These are phyloP conservation scores for Lasiosphaeriaceae sp. DNA, from an alignment of 495 filamentous ascomycete genomes.

Conservation along the genomic window DNA sequence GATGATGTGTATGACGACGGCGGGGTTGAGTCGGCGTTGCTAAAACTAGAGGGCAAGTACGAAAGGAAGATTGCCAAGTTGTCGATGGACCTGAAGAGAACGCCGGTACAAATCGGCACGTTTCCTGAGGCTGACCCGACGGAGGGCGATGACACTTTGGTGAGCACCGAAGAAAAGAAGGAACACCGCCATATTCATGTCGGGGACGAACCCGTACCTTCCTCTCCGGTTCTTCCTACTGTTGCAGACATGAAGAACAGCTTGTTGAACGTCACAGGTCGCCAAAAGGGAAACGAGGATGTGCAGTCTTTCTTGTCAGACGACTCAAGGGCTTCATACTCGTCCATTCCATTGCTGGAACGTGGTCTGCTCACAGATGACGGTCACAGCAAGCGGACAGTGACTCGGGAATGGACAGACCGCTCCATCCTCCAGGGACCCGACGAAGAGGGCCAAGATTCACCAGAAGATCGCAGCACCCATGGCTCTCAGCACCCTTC, in stretches of 20 bases:
- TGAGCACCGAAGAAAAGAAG: conserved; percentile 38
- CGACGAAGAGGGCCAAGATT: conserved; percentile 20
- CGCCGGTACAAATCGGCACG: conserved; percentile 12
- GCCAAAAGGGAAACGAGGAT: conserved; percentile 21
- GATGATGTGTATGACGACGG: conserved; percentile 81
- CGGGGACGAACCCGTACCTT: conserved; percentile 26
- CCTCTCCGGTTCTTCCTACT: conserved; percentile 14
- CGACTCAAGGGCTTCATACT: conserved; percentile 60
- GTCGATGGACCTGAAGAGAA: conserved; percentile 34
- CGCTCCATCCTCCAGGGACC: conserved; percentile 41
- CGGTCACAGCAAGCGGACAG: conserved; percentile 34
- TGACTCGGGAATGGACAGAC: conserved; percentile 42
- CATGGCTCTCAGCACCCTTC: conserved; percentile 37
- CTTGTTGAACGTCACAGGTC: conserved; percentile 18
- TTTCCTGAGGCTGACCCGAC: conserved; percentile 12
- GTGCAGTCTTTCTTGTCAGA: conserved; percentile 46
- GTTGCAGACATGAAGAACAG: conserved; percentile 17
- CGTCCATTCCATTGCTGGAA: conserved; percentile 72
- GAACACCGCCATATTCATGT: conserved; percentile 46
- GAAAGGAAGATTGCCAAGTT: conserved; percentile 46
- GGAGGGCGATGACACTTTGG: conserved; percentile 10
- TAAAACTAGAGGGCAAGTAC: conserved; percentile 91
- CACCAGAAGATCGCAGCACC: conserved; percentile 29
- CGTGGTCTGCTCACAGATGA: conserved; percentile 60
- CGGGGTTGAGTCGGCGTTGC: conserved; percentile 85